Base-by-base conservation (phyloP, 2,329 filamentous ascomycete genomes). In the Exophiala mesophila region DNA sequence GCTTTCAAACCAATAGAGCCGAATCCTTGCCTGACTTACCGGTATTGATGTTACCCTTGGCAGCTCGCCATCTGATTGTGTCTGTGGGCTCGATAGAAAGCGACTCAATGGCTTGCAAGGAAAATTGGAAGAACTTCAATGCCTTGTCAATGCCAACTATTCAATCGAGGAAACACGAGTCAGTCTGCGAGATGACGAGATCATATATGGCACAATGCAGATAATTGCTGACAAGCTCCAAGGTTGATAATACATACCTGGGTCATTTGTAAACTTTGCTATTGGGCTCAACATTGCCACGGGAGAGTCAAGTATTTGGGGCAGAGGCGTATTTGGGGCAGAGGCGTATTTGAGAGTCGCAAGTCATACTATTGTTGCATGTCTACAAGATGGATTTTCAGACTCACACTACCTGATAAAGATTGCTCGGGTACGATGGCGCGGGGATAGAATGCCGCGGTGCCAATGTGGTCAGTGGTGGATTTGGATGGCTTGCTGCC, bases 121-220 rank as follows among this genome's bases (percentile, higher is more conserved):
- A 36, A 7, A 63, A 62, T 41, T 68, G 65, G 24, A 65, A 50
- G 2, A 68, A 50, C 16, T 65, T 64, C 3, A 68, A 55, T 6
- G 58, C 59, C 46, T 65, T 66, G 37, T 68, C 65, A 26, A 68
- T 36, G 4, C 41, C 48, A 20, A 40, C 48, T 49, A 5, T 8
- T n/a, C n/a, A n/a, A n/a, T n/a, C n/a, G n/a, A n/a, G n/a, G n/a
- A n/a, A n/a, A n/a, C n/a, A n/a, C 23, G 12, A 26, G 23, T 26
- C 23, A 26, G 23, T n/a, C n/a, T n/a, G n/a, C n/a, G n/a, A n/a
- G n/a, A n/a, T n/a, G n/a, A n/a, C n/a, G n/a, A n/a, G n/a, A n/a
- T n/a, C n/a, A n/a, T n/a, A n/a, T n/a, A n/a, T n/a, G n/a, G n/a
- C n/a, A n/a, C n/a, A n/a, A n/a, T n/a, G n/a, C n/a, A n/a, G n/a